Conservation (phyloP, 2,329 filamentous ascomycete genomes). For the Alternaria sp. region DNA sequence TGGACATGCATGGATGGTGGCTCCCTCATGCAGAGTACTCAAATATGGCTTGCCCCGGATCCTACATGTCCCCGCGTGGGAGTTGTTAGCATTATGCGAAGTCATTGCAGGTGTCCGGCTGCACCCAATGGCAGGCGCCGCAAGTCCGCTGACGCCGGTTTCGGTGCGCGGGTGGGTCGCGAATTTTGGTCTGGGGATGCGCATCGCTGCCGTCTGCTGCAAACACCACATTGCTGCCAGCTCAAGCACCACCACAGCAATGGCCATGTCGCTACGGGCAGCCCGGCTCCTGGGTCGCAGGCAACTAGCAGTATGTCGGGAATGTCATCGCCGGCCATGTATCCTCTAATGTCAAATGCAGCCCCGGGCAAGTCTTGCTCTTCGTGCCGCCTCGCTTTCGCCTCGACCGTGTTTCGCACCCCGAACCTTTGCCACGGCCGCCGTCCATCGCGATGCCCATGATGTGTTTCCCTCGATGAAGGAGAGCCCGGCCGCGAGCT, state of each 20-base stretch:
- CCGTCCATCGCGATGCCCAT: constrained; percentile 29
- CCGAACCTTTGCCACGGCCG: constrained; percentile 35
- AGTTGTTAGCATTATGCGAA: constrained; percentile 25
- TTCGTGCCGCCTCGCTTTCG: constrained; percentile 33
- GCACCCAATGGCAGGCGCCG: constrained; percentile 33
- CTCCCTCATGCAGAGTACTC: neutral
- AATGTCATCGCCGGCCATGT: neutral
- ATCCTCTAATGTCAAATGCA: constrained; percentile 24
- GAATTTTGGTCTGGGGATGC: constrained; percentile 20
- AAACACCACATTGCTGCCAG: constrained; percentile 27
- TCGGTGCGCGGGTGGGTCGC: constrained; percentile 26
- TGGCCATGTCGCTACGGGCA: constrained; percentile 48
- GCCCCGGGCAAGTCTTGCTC: constrained; percentile 34
- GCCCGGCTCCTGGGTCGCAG: constrained; percentile 42
- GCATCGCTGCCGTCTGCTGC: constrained; percentile 9
- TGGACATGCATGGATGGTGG: neutral
- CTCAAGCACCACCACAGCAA: constrained; percentile 23
- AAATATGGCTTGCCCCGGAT: neutral
- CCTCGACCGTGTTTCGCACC: constrained; percentile 29
- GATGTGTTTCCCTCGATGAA: constrained; percentile 67
- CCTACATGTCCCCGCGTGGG: constrained; percentile 14
- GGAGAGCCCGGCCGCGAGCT: constrained; percentile 66
- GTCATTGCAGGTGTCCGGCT: constrained; percentile 23
- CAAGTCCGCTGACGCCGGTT: constrained; percentile 43
- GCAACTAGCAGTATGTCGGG: constrained; percentile 35